These are phyloP conservation scores for Apiotrichum mycotoxinovorans DNA, from an alignment of 1,284 basidiomycete genomes.

Conservation along the genomic window DNA sequence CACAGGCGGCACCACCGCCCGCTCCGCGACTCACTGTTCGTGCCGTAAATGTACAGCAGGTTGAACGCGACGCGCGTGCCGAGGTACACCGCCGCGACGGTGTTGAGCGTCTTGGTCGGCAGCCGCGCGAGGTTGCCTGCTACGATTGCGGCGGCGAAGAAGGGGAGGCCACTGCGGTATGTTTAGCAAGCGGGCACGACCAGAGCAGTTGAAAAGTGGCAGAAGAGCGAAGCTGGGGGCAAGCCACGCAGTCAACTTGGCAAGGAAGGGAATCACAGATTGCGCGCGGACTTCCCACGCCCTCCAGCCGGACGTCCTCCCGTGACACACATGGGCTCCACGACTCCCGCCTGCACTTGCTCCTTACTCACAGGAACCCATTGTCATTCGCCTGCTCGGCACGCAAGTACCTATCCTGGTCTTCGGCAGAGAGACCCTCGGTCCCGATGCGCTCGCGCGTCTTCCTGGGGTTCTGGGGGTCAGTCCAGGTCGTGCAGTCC, in stretches of 20 bases:
- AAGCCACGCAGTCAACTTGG: too few relatives aligned
- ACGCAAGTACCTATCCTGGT: slow-evolving; percentile 53
- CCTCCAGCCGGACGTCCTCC: too few relatives aligned
- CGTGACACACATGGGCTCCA: too few relatives aligned
- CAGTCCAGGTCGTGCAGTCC: not conserved
- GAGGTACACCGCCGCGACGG: slow-evolving; percentile 29
- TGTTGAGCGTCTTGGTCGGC: slow-evolving; percentile 31
- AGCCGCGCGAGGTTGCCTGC: slow-evolving; percentile 36
- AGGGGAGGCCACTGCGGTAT: slow-evolving; percentile 8
- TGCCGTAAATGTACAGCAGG: slow-evolving; percentile 32
- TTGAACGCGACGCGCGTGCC: slow-evolving; percentile 28
- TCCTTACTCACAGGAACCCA: slow-evolving; percentile 20
- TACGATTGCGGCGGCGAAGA: slow-evolving; percentile 34
- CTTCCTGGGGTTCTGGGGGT: slow-evolving; percentile 56
- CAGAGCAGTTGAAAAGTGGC: too few relatives aligned
- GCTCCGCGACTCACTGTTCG: slow-evolving; percentile 24
- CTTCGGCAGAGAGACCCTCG: slow-evolving; percentile 77
- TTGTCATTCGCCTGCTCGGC: slow-evolving; percentile 36
- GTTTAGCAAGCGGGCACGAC: too few relatives aligned
- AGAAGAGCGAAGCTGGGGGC: not conserved
- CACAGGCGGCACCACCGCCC: not conserved
- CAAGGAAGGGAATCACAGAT: too few relatives aligned
- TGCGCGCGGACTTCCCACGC: too few relatives aligned
- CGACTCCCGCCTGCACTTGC: too few relatives aligned
- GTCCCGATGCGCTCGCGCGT: slow-evolving; percentile 81